Conservation (phyloP, 371 early-diverging fungal genomes). For the Chytridiales sp. region DNA sequence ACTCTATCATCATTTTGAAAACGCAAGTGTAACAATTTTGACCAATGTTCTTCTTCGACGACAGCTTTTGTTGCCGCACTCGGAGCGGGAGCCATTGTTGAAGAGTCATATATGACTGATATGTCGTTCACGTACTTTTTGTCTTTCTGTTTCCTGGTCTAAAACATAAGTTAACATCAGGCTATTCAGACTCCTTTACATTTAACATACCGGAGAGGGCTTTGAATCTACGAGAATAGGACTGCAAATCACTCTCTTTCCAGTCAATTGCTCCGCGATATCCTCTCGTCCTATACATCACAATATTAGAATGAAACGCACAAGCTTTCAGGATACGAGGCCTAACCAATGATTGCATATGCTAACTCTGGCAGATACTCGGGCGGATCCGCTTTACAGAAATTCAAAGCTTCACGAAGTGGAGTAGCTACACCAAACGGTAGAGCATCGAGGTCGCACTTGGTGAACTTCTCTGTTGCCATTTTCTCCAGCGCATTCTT, state of each 20-base stretch:
- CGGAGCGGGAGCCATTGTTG: too few relatives aligned
- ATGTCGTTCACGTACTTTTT: constrained; percentile 12
- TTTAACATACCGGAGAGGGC: background rate
- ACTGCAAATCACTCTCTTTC: background rate
- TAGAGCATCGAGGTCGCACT: constrained; percentile 45
- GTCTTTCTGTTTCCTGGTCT: constrained; percentile 1
- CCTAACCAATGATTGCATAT: constrained; percentile 47
- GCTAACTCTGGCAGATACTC: too few relatives aligned
- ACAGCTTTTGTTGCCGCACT: background rate
- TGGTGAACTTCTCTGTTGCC: constrained; percentile 31
- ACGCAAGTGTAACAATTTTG: constrained; percentile 49
- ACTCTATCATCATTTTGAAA: constrained; percentile 67
- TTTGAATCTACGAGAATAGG: constrained; percentile 14
- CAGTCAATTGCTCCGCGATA: constrained; percentile 52
- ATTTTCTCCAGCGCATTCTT: constrained; percentile 37
- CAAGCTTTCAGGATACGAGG: constrained; percentile 44
- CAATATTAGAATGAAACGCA: constrained; percentile 43
- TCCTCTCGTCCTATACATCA: constrained; percentile 57
- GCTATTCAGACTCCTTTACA: background rate
- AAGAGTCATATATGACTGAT: background rate
- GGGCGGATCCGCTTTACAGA: constrained; percentile 45
- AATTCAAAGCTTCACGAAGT: constrained; percentile 45
- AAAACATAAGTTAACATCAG: background rate
- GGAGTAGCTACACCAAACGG: constrained; percentile 51
- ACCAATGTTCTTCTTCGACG: constrained; percentile 34